Evolutionary conservation across 257 asterid genomes (phyloP), one percentile per base, ranked within the genome.

Genomic region (Paulownia fortunei): DNA sequence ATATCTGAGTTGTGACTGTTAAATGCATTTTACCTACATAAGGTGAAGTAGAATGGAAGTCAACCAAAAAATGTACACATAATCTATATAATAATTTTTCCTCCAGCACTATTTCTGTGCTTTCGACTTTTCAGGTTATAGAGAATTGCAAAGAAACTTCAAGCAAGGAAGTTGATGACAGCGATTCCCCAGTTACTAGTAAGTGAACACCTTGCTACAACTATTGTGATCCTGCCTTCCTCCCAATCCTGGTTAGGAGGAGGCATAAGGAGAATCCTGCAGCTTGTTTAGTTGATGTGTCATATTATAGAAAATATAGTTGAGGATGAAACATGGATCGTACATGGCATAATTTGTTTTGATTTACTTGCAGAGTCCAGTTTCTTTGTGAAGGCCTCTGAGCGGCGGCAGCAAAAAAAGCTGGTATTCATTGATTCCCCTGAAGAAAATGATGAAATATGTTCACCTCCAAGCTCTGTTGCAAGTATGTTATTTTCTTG

Each of bases 361-460:
- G 56, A 74, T 76, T 79, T 70, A 78, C 66, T 74, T 77, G 83
- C 92, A 94, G 97, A 91, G 82, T 82, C 90, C 23, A 85, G 77
- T 85, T 89, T 88, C 80, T 85, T 87, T 74, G 61, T 79, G 65
- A 91, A 88, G 88, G 80, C 74, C 78, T 84, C 95, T 16, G 89
- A 87, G 83, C 84, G 74, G 84, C 77, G 52, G 73, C 87, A 80
- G 74, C 90, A 59, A 76, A 89, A 87, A 75, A 79, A 87, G 74
- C 88, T 61, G 69, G 46, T 83, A 32, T 72, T 46, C 62, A 26
- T 49, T 15, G 84, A 72, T 46, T 85, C 88, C 69, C 82, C 82
- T 58, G 90, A 84, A 80, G 82, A 79, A 82, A 82, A 73, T 75
- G 84, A 60, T 44, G 83, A 41, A 54, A 73, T 74, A 16, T 85